phyloP scores from a whole-genome alignment of 192 early-diverging fungal genomes.

The Jimgerdemannia lactiflua region DNA sequence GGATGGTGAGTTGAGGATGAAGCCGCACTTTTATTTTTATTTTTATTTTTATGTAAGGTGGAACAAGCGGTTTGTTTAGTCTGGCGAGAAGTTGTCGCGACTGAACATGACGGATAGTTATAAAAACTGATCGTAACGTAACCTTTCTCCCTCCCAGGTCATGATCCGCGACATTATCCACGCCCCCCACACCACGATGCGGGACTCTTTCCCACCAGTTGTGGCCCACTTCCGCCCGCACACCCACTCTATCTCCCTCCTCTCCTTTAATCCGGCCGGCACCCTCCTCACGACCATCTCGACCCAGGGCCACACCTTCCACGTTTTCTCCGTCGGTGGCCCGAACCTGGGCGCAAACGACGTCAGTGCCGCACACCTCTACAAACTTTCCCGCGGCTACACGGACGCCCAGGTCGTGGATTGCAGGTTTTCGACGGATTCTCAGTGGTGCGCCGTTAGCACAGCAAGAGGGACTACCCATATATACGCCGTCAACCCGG shows the following conservation, averaged over 20 bases:
- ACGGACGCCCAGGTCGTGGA: constrained; percentile 73
- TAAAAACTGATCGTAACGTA: background rate
- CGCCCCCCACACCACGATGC: constrained; percentile 4
- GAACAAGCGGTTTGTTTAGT: background rate
- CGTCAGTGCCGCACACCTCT: constrained; percentile 49
- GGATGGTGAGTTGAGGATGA: background rate
- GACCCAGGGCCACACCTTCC: constrained; percentile 69
- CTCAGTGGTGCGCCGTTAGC: constrained; percentile 72
- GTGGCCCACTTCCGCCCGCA: constrained; percentile 74
- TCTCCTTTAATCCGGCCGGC: constrained; percentile 63
- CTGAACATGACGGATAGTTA: too few species aligned
- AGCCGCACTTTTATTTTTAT: background rate
- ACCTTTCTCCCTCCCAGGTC: constrained; percentile 19
- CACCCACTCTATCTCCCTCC: constrained; percentile 56
- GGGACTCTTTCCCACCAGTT: constrained; percentile 35
- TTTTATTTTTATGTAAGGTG: background rate
- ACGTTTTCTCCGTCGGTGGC: constrained; percentile 55
- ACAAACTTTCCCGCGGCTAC: constrained; percentile 74
- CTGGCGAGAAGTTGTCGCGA: background rate
- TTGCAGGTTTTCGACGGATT: constrained; percentile 64
- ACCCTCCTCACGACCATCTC: constrained; percentile 70
- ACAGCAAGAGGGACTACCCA: constrained; percentile 75
- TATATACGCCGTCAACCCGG: constrained; percentile 67
- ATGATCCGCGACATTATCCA: constrained; percentile 47
- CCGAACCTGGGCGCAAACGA: constrained; percentile 21